These are phyloP conservation scores for Fusarium vanettenii DNA, from an alignment of 2,329 filamentous ascomycete species.

Conservation along the genomic window DNA sequence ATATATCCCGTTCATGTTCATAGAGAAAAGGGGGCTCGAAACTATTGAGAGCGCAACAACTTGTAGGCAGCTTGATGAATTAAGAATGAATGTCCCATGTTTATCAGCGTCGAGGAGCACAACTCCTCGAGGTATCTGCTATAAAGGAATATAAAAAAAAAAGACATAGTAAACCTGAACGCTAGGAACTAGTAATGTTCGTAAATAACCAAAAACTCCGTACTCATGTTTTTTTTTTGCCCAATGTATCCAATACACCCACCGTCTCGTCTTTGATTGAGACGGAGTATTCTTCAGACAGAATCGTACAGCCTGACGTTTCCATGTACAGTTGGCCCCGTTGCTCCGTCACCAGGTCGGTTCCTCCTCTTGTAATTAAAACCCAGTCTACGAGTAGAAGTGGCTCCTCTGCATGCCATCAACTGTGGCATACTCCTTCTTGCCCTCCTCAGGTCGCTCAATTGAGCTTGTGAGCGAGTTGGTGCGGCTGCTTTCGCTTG, in stretches of 20 bases:
- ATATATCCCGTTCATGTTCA: background rate
- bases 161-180: conserved; percentile 33
- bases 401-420: conserved; percentile 69
- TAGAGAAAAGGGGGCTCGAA: background rate
- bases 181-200: conserved; percentile 41
- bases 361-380: background rate
- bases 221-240: conserved; percentile 40
- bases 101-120: conserved; percentile 15
- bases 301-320: conserved; percentile 36
- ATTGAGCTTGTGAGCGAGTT: conserved; percentile 63
- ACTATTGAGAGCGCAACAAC: background rate
- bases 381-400: conserved; percentile 62
- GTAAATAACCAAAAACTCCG: conserved; percentile 40
- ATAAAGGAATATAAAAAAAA: background rate
- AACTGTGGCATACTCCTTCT: conserved; percentile 64
- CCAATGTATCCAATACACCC: conserved; percentile 41
- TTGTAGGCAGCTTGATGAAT: background rate
- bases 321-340: conserved; percentile 9
- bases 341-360: background rate
- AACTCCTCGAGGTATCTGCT: conserved; percentile 13
- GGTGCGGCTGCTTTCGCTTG: conserved; percentile 60
- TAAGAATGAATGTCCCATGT: conserved; percentile 27
- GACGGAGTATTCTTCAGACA: conserved; percentile 30
- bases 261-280: conserved; percentile 13
- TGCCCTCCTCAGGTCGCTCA: conserved; percentile 53